Percentiles rank a stretch among this genome's conserved stretches.
These are phyloP conservation scores for Eucalyptus erythrocorys DNA, from an alignment of 345 rosid genomes.

Conservation along the genomic window DNA sequence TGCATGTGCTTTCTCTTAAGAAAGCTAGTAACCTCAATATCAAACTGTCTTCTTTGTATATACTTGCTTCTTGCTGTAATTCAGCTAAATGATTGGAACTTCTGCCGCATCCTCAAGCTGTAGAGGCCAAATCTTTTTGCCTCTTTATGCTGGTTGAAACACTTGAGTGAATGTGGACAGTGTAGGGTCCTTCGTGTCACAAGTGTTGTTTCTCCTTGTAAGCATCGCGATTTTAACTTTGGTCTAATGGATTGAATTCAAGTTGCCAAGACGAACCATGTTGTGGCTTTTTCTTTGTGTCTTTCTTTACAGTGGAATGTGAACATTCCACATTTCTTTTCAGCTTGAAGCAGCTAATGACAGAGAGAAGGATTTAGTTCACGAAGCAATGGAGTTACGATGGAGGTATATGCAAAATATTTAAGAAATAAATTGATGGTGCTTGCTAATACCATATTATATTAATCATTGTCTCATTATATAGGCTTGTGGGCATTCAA, in stretches of 20 bases:
- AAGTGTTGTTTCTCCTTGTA: neutral
- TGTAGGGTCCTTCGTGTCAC: neutral
- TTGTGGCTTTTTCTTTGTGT: neutral
- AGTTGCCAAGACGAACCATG: neutral
- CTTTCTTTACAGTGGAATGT: neutral
- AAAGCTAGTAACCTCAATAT: neutral
- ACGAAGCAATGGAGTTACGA: slow-evolving; percentile 75
- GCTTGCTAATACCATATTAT: neutral
- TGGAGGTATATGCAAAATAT: slow-evolving; percentile 49
- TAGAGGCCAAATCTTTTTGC: neutral
- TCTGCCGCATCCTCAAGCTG: neutral
- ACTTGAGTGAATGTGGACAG: neutral
- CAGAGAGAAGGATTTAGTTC: slow-evolving; percentile 83
- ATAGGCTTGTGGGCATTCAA: slow-evolving; percentile 72
- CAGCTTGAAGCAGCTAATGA: slow-evolving; percentile 93
- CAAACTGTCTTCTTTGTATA: neutral
- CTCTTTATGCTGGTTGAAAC: neutral
- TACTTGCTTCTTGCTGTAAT: neutral
- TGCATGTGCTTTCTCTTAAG: neutral
- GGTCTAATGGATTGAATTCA: neutral
- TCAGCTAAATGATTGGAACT: neutral
- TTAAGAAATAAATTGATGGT: neutral
- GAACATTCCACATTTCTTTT: neutral
- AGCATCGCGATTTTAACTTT: neutral
- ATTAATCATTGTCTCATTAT: neutral